Evolutionary conservation across 768 basidiomycete genomes (phyloP), one percentile per base, ranked within the genome.

Genomic region (Boletus reticulatus): DNA sequence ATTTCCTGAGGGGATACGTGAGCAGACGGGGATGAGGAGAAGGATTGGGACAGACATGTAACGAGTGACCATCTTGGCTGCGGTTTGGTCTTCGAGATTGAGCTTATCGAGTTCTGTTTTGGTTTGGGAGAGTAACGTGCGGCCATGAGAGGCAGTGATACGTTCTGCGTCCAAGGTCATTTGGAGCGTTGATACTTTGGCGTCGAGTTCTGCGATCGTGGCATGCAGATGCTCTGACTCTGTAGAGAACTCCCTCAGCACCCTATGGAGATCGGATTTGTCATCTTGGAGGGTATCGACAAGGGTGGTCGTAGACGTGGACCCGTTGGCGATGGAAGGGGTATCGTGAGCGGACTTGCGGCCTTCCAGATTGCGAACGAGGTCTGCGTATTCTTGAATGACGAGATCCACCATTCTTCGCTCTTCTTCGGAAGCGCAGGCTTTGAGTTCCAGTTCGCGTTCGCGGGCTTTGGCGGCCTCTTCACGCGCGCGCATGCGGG

Each of bases 41-140:
- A 41, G 4, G 17, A 16, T 16, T 38, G n/a, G 8, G 34, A 75
- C 84, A 52, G 61, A 91, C 91, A 92, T 93, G 67, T 93, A 93
- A 37, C 88, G 82, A 27, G 89, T 83, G 29, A 94, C 91, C 82
- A 92, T 88, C 63, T 85, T 88, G 13, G 86, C 85, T 3, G 91
- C 90, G 0, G 86, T 80, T n/a, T 76, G 80, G 53, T 92, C 89
- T 47, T 92, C 88, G 17, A 83, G 67, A 59, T 76, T 73, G 45
- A 82, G 73, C 61, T 74, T 76, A 50, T 88, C 80, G 16, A 89
- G 72, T 57, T 84, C 82, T 1, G 76, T 71, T 42, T 76, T 76
- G 4, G 75, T 70, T 31, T 74, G 67, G 0, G 81, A 78, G 14
- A 87, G 70, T 52, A 80, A 76, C 0, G 60, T 60, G 16, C 78